Base-by-base conservation (phyloP, 2,329 filamentous ascomycete genomes). In the Myriosclerotinia duriaeana region DNA sequence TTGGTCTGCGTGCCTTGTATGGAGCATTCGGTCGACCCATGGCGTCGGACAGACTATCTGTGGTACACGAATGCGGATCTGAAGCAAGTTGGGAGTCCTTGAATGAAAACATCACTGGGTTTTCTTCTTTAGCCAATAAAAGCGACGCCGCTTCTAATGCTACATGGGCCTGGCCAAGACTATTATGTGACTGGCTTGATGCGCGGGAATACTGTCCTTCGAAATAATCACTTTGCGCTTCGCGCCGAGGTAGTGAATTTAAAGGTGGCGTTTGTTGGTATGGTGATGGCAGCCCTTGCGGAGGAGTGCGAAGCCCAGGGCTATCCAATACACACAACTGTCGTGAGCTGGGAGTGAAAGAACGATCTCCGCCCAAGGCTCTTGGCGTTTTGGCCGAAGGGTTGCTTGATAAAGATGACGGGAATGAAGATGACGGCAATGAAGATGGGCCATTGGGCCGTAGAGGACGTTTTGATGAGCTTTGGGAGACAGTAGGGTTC, bases 71-170 rank as follows among this genome's bases (percentile, higher is more conserved):
- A 30, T 66, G 66, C 1, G 40, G 63, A 26, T 68, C 53, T 20
- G 68, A 69, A 9, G 68, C 67, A 50, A 71, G 11, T 7, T 65
- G 44, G 11, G 69, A 72, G 34, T 67, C 68, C 8, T 53, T 61
- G 2, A 59, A 65, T 9, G 69, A 63, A 30, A 26, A n/a, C 9
- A 40, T 12, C 48, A 40, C 48, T 4, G 30, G 8, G 14, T 46
- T 22, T 50, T 11, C 44, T 50, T 38, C 30, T n/a, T 20, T 38
- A 11, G 44, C 15, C 14, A 61, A 26, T 42, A 46, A 53, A 53
- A 48, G 60, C 6, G 60, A 53, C n/a, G 36, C 50, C 2, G 2
- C 12, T 20, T 20, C 34, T 7, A n/a, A 48, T 22, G 44, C 9
- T 30, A 26, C 12, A 42, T 42, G 22, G 17, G 5, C 3, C n/a